Conservation (phyloP, 129 eudicot genomes). For the Logfia minima region DNA sequence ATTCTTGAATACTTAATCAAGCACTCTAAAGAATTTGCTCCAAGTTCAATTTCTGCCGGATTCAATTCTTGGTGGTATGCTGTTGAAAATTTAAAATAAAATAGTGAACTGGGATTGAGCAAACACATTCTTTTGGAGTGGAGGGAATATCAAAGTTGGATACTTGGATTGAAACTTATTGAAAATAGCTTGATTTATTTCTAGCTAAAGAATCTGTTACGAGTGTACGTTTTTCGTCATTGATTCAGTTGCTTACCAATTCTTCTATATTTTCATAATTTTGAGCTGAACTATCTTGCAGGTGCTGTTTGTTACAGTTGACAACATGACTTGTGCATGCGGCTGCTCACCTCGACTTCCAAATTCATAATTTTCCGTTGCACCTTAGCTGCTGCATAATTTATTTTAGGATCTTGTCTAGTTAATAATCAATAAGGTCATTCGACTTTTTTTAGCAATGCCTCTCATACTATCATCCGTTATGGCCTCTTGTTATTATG, state of each 20-base stretch:
- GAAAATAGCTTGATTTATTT: too few species aligned
- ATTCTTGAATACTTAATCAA: too few species aligned
- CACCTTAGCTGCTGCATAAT: not conserved
- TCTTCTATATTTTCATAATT: not conserved
- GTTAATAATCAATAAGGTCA: slow-evolving; percentile 1
- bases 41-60: too few species aligned
- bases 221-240: not conserved
- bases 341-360: slow-evolving; percentile 5
- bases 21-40: too few species aligned
- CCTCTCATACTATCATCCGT: slow-evolving; percentile 37
- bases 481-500: slow-evolving; percentile 29
- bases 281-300: slow-evolving; percentile 11
- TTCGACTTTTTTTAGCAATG: slow-evolving; percentile 24
- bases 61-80: too few species aligned
- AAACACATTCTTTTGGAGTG: too few species aligned
- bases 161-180: too few species aligned
- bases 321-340: not conserved
- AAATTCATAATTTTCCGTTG: slow-evolving; percentile 9
- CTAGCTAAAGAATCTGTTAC: not conserved
- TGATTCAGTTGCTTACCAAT: not conserved
- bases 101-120: too few species aligned
- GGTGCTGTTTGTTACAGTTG: slow-evolving; percentile 18
- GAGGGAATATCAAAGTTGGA: too few species aligned
- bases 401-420: not conserved
- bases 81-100: too few species aligned